A percentile compares a stretch with the other conserved stretches of the same genome.
Evolutionary conservation across 495 filamentous ascomycete genomes (phyloP).

Genomic region (Hypoxylon fuscum): DNA sequence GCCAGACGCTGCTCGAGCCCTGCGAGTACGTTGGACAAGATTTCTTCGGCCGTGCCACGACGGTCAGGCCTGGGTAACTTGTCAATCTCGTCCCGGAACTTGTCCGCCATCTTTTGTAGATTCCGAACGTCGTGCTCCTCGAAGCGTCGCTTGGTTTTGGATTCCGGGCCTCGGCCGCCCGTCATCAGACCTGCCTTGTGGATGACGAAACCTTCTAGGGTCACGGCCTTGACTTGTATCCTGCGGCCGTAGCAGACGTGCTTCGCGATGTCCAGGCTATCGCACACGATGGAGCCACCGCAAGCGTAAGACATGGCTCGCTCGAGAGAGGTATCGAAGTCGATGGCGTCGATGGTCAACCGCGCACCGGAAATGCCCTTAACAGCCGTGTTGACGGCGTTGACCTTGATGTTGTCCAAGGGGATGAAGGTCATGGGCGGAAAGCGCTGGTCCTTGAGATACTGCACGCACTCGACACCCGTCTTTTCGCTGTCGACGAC

Average conservation of each 20-base stretch:
- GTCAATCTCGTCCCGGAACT: conserved; percentile 74
- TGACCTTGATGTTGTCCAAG: conserved; percentile 95
- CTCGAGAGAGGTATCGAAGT: conserved; percentile 87
- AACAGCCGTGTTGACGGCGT: conserved; percentile 83
- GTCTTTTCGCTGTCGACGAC: conserved; percentile 97
- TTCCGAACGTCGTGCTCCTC: conserved; percentile 89
- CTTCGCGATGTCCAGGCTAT: conserved; percentile 84
- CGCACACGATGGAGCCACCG: conserved; percentile 94
- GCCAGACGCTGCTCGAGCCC: conserved; percentile 82
- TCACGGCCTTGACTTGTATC: conserved; percentile 92
- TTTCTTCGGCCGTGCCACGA: conserved; percentile 78
- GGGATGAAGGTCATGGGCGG: conserved; percentile 92
- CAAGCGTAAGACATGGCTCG: conserved; percentile 95
- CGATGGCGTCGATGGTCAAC: conserved; percentile 94
- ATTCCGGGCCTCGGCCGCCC: conserved; percentile 81
- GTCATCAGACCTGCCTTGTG: conserved; percentile 99
- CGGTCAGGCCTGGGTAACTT: conserved; percentile 79
- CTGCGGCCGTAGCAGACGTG: conserved; percentile 86
- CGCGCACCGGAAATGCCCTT: conserved; percentile 88
- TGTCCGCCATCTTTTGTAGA: conserved; percentile 71
- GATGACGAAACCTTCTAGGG: conserved; percentile 89
- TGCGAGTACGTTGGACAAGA: conserved; percentile 78
- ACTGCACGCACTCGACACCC: conserved; percentile 92
- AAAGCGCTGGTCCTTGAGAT: conserved; percentile 86
- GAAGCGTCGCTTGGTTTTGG: conserved; percentile 81